Evolutionary conservation across 2,329 filamentous ascomycete species (phyloP), one percentile per base, ranked within the genome.

Genomic region (Pseudogymnoascus sp.): DNA sequence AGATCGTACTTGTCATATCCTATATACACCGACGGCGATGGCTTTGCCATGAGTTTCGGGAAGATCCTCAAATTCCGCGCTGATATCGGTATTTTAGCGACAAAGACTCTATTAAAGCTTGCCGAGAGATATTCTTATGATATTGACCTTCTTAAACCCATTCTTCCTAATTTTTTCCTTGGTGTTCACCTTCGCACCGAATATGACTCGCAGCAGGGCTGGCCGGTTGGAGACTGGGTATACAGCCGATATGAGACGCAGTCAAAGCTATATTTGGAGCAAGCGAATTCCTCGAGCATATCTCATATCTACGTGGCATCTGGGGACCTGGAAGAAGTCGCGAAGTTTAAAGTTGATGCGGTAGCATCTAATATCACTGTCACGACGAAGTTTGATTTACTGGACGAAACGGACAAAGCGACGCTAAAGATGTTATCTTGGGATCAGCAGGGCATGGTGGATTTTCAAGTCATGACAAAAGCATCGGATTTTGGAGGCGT

Each of bases 111-210:
- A 21, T 13, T 33, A 21, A 26, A 21, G 19, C 50, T 59, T 15
- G 33, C 50, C 6, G 50, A 29, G 23, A 33, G 26, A 15, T 67
- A 67, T 40, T 62, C 46, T n/a, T 59, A 63, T 7, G 26, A 61
- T 5, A 4, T 63, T 1, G 40, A 66, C 21, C 15, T 67, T 9
- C 38, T 46, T 0, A 31, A 64, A 6, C 59, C 66, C 11, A 62
- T 63, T 33, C 26, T 66, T 33, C 37, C 62, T 42, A 11, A 64
- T 29, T 50, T 60, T 2, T 68, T 68, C 35, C 66, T 71, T 9
- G 68, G 67, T 1, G 67, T 59, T 13, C 67, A 72, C 68, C 62
- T 72, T 10, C 64, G 69, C 15, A 69, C 69, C 10, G 69, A 72
- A 42, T 65, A 64, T 33, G 70, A 71, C 33, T 65, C 69, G 0